These are phyloP conservation scores for Fusarium hainanense DNA, from an alignment of 2,329 filamentous ascomycete species.

Conservation along the genomic window DNA sequence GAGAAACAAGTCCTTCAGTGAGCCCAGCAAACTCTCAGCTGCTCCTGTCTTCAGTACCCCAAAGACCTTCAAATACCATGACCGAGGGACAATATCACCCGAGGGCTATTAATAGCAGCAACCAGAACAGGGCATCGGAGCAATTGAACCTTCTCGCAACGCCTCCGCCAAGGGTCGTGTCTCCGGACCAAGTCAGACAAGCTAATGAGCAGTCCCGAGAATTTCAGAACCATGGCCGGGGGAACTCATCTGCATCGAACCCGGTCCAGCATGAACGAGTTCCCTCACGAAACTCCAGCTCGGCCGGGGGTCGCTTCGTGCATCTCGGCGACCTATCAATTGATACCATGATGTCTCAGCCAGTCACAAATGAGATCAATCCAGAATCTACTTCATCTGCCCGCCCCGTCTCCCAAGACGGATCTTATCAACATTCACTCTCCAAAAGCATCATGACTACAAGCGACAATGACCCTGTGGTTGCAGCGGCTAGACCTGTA, in stretches of 20 bases:
- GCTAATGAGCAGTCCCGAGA: slow-evolving; percentile 35
- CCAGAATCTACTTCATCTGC: slow-evolving; percentile 14
- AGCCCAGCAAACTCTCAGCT: slow-evolving; percentile 22
- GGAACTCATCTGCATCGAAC: not conserved
- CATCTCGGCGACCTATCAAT: slow-evolving; percentile 41
- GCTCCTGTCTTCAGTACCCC: slow-evolving; percentile 9
- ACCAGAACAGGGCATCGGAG: slow-evolving; percentile 29
- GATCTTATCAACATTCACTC: slow-evolving; percentile 23
- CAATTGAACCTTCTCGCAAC: slow-evolving; percentile 42
- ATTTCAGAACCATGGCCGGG: slow-evolving; percentile 20
- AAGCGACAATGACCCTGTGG: slow-evolving; percentile 33
- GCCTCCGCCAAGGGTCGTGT: slow-evolving; percentile 34
- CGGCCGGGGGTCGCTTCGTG: slow-evolving; percentile 37
- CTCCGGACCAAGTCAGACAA: slow-evolving; percentile 39
- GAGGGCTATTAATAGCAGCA: slow-evolving; percentile 24
- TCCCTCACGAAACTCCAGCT: slow-evolving; percentile 46
- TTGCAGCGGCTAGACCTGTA: slow-evolving; percentile 22
- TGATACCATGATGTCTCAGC: slow-evolving; percentile 45
- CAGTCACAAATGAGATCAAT: slow-evolving; percentile 1
- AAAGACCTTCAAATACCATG: slow-evolving; percentile 10
- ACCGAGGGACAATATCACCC: slow-evolving; percentile 5
- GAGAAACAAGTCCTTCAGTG: slow-evolving; percentile 33
- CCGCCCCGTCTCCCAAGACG: slow-evolving; percentile 18
- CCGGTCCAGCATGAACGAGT: slow-evolving; percentile 7
- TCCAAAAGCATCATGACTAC: slow-evolving; percentile 37